These are phyloP conservation scores for Taphrina betulina DNA, from an alignment of 1,139 yeast species.

Conservation along the genomic window DNA sequence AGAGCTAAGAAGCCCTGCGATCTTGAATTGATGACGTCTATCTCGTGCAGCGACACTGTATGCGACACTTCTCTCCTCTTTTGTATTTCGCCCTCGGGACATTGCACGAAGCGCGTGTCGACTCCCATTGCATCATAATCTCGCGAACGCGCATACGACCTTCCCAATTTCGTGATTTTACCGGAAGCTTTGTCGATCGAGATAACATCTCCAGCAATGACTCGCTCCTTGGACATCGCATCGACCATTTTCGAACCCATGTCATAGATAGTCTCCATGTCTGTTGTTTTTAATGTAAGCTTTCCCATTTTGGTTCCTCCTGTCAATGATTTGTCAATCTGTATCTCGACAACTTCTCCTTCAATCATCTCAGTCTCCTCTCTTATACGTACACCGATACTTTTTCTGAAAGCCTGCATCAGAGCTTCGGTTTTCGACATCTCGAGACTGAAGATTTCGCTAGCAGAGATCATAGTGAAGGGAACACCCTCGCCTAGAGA, in stretches of 20 bases:
- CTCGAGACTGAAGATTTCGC: conserved; percentile 88
- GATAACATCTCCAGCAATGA: conserved; percentile 95
- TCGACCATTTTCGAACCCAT: conserved; percentile 97
- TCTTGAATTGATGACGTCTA: conserved; percentile 95
- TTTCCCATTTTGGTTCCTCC: conserved; percentile 99
- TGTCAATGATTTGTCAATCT: conserved; percentile 90
- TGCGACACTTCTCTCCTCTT: conserved; percentile 93
- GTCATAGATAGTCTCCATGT: conserved; percentile 98
- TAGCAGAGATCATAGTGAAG: conserved; percentile 90
- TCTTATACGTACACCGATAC: conserved; percentile 91
- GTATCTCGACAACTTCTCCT: conserved; percentile 98
- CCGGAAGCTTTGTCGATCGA: conserved; percentile 96
- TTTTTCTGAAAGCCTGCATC: conserved; percentile 91
- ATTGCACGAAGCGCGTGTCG: conserved; percentile 93
- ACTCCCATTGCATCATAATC: conserved; percentile 99
- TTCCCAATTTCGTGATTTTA: conserved; percentile 87
- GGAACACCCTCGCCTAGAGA: conserved; percentile 89
- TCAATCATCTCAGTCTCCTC: conserved; percentile 97
- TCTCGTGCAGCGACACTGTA: conserved; percentile 93
- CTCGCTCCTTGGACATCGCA: conserved; percentile 89
- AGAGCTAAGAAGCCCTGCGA: conserved; percentile 96
- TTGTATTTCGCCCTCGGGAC: conserved; percentile 98
- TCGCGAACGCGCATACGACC: conserved; percentile 92
- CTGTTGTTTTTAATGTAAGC: conserved; percentile 94
- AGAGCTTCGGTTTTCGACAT: conserved; percentile 91